phyloP scores from a whole-genome alignment of 2,329 filamentous ascomycete species.

The Pleomassaria siparia region DNA sequence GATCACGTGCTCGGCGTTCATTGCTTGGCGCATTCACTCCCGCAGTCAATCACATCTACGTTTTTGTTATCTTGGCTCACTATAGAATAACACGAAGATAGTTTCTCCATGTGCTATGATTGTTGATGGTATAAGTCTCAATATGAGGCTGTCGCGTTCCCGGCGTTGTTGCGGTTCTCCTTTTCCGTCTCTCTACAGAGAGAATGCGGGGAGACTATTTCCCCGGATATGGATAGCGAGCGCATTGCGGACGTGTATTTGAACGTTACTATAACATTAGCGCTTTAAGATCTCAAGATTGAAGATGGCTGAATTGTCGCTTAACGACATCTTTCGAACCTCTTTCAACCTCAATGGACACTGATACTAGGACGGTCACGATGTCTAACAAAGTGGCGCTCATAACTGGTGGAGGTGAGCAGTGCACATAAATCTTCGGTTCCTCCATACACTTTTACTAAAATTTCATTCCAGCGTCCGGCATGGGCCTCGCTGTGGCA shows the following conservation, averaged over 20 bases:
- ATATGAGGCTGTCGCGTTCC: slow-evolving; percentile 1
- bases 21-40: too few species aligned
- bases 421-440: background rate
- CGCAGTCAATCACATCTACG: too few species aligned
- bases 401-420: slow-evolving; percentile 16
- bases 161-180: slow-evolving; percentile 6
- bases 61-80: too few species aligned
- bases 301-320: background rate
- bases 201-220: slow-evolving; percentile 3
- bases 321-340: too few species aligned
- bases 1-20: too few species aligned
- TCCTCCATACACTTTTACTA: background rate
- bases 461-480: slow-evolving; percentile 34
- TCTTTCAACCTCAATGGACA: background rate
- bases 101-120: too few species aligned
- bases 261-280: background rate
- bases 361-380: background rate
- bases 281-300: background rate
- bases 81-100: too few species aligned
- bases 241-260: background rate
- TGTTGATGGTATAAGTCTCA: background rate
- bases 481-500: slow-evolving; percentile 46
- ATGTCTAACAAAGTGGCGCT: slow-evolving; percentile 15
- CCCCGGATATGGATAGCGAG: background rate
- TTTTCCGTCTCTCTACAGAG: slow-evolving; percentile 9